These are phyloP conservation scores for Aphanomyces stellatus DNA, from an alignment of 352 stramenopile species.

Conservation along the genomic window DNA sequence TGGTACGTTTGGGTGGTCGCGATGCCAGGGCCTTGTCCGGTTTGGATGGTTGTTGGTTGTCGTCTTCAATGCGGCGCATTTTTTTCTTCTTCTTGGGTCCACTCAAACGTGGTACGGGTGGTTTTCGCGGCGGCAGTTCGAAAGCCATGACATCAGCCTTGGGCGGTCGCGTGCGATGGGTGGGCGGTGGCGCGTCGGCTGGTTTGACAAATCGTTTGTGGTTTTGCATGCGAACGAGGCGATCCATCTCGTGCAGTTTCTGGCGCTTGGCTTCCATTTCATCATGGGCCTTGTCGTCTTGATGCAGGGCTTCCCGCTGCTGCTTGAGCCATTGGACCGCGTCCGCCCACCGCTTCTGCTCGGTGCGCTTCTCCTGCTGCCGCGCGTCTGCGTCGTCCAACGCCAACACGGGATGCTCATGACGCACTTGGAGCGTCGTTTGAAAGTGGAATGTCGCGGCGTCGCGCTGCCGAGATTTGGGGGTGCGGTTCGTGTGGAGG, in stretches of 20 bases:
- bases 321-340: conserved; percentile 16
- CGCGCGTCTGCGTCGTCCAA: neutral
- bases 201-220: conserved; percentile 13
- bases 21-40: too few species aligned
- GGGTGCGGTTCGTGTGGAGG: neutral
- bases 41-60: neutral
- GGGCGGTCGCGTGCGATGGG: neutral
- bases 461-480: neutral
- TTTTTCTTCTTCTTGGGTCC: neutral
- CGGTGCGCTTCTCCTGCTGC: neutral
- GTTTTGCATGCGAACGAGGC: conserved; percentile 9
- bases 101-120: conserved; percentile 9
- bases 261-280: conserved; percentile 9
- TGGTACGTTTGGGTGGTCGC: too few species aligned
- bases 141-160: neutral
- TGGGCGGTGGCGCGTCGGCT: neutral
- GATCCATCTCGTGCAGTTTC: conserved; percentile 5
- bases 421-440: neutral
- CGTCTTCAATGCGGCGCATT: neutral
- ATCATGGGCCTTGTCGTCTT: neutral
- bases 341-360: conserved; percentile 11
- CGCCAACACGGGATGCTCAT: neutral
- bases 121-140: conserved; percentile 1
- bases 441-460: neutral
- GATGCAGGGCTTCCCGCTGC: neutral